A percentile compares a stretch with the other conserved stretches of the same genome.
These are phyloP conservation scores for Dioszegia crocea DNA, from an alignment of 768 basidiomycete species.

Conservation along the genomic window DNA sequence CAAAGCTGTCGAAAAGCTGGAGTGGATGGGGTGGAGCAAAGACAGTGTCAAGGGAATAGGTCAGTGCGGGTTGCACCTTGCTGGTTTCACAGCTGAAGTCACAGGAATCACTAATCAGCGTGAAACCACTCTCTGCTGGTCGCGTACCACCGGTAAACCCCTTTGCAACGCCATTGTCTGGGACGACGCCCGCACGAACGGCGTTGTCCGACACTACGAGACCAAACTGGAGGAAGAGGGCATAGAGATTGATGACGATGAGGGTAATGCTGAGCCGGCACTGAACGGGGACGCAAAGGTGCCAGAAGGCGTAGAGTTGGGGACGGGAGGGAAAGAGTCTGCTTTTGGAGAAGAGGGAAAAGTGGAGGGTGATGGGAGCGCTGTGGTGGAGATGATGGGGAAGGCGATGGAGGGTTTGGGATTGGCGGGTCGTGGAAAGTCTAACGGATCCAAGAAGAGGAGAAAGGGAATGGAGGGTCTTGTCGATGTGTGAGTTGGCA, in stretches of 20 bases:
- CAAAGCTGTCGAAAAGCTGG: slow-evolving; percentile 65
- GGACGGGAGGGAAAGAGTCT: slow-evolving; percentile 38
- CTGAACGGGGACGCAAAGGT: slow-evolving; percentile 55
- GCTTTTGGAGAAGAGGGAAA: slow-evolving; percentile 40
- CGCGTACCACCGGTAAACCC: slow-evolving; percentile 79
- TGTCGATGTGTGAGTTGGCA: slow-evolving; percentile 41
- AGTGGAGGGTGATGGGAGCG: slow-evolving; percentile 12
- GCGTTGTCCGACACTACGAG: slow-evolving; percentile 74
- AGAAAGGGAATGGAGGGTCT: slow-evolving; percentile 43
- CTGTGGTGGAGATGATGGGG: slow-evolving; percentile 15
- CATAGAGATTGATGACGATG: slow-evolving; percentile 67
- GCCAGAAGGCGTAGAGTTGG: slow-evolving; percentile 41
- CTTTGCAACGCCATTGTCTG: slow-evolving; percentile 76
- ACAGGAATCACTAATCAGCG: slow-evolving; percentile 94
- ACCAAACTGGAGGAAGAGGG: slow-evolving; percentile 67
- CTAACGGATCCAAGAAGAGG: slow-evolving; percentile 17
- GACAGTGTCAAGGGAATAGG: slow-evolving; percentile 88
- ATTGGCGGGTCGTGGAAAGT: slow-evolving; percentile 30
- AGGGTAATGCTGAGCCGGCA: slow-evolving; percentile 52
- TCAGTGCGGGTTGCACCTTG: slow-evolving; percentile 50
- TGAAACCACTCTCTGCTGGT: slow-evolving; percentile 93
- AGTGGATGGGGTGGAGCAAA: slow-evolving; percentile 69
- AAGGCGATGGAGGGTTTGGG: slow-evolving; percentile 33
- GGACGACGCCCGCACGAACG: slow-evolving; percentile 90
- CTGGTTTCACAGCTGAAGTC: neutral